Base-by-base conservation (phyloP, 2,329 filamentous ascomycete species). In the Ophiostoma sp. region DNA sequence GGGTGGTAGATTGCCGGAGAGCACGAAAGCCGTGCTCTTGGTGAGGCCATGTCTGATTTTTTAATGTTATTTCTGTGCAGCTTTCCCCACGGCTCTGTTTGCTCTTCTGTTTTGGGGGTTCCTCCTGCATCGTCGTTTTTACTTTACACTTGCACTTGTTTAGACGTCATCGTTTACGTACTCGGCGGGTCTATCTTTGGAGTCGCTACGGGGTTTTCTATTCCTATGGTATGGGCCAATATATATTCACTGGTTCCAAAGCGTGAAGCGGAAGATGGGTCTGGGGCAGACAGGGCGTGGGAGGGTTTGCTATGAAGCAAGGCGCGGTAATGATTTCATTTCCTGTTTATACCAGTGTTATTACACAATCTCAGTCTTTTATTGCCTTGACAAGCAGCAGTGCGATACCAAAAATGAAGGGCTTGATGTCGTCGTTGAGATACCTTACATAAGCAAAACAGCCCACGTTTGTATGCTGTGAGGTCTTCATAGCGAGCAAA, bases 151-250 rank as follows among this genome's bases (percentile, higher is more conserved):
- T 15, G 35, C 27, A 31, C 54, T 52, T n/a, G 31, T 11, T 31
- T 60, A 5, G 3, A 33, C 27, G 57, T 3, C 57, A 5, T 36
- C 20, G 31, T 65, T 44, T 44, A 31, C 64, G 17, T 44, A 27
- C 35, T 67, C 36, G 64, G 64, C 23, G 64, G 65, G 36, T 48
- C 13, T 67, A 64, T 39, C 35, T 65, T 48, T 67, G 65, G 65
- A 66, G 65, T 67, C 65, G 39, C 8, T 33, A 44, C 23, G 64
- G 64, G 36, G 17, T 36, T 31, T 44, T 15, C 23, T 23, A 36
- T 44, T 44, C 17, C 23, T 23, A 36, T 67, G 64, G 64, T 35
- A 13, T 27, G 64, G 27, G 64, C 64, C 64, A 67, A 36, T 39
- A 44, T 67, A 41, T 3, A 67, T 41, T 48, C 39, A 48, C 35